phyloP scores from a whole-genome alignment of 202 grass and related monocot species.

The Thinopyrum obtusiflorum region DNA sequence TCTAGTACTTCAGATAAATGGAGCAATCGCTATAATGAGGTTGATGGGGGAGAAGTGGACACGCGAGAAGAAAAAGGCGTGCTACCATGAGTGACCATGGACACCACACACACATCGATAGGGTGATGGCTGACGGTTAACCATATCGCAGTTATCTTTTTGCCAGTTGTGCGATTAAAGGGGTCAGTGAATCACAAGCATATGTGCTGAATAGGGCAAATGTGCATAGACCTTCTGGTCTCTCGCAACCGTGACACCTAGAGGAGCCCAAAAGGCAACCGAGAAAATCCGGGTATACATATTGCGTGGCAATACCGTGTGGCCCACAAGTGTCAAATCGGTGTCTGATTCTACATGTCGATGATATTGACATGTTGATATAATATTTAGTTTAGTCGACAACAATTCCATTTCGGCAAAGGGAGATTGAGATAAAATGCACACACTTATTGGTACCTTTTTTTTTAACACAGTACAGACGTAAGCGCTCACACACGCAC shows the following conservation, averaged over 20 bases:
- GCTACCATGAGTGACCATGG: neutral
- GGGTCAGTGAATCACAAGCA: conserved; percentile 16
- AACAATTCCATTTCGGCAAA: neutral
- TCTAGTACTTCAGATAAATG: conserved; percentile 22
- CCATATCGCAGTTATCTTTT: conserved; percentile 20
- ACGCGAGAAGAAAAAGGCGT: neutral
- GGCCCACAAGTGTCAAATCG: neutral
- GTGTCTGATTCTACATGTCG: neutral
- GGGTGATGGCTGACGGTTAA: conserved; percentile 39
- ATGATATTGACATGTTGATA: conserved; percentile 1
- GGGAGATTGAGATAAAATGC: neutral
- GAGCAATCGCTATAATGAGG: conserved; percentile 34
- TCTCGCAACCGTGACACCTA: conserved; percentile 13
- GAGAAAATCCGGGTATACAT: neutral
- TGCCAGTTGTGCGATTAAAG: neutral
- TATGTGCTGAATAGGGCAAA: conserved; percentile 30
- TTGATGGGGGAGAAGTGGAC: conserved; percentile 21
- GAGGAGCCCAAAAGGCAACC: conserved; percentile 20
- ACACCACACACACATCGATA: neutral
- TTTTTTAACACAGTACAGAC: neutral
- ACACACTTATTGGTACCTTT: neutral
- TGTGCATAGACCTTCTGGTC: neutral
- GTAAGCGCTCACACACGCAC: too few relatives aligned
- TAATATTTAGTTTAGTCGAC: neutral
- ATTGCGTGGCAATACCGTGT: neutral